Conservation (phyloP, 164 flowering plant species). For the Stephania yunnanensis region DNA sequence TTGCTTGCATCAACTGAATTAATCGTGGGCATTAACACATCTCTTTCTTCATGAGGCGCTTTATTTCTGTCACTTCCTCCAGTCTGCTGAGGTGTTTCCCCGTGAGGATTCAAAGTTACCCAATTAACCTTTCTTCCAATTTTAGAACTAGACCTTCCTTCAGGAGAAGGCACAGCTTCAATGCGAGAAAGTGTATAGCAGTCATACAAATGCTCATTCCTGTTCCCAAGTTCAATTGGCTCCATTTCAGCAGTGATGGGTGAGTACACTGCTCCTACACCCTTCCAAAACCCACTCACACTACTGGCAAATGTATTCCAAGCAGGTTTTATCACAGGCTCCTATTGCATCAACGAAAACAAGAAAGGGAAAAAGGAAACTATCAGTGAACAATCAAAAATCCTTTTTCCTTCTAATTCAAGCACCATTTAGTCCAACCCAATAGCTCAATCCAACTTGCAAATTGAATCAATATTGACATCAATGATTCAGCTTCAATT, state of each 20-base stretch:
- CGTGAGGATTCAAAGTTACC: conserved; percentile 79
- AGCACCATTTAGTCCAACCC: not conserved
- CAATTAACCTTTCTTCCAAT: conserved; percentile 71
- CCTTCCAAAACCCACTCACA: conserved; percentile 98
- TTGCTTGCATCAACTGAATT: conserved; percentile 14
- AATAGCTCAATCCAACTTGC: not conserved
- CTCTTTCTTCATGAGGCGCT: conserved; percentile 19
- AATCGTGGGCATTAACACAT: conserved; percentile 13
- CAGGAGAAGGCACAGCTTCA: conserved; percentile 37
- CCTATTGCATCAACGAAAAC: conserved; percentile 29
- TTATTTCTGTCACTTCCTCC: conserved; percentile 23
- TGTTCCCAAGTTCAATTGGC: conserved; percentile 70
- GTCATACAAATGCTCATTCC: conserved; percentile 63
- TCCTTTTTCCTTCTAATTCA: not conserved
- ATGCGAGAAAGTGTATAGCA: conserved; percentile 70
- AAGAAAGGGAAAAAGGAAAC: too few relatives aligned
- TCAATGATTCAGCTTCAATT: too few relatives aligned
- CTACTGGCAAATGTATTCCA: conserved; percentile 92
- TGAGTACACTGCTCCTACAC: conserved; percentile 94
- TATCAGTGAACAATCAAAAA: not conserved
- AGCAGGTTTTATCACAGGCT: conserved; percentile 80
- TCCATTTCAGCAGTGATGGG: conserved; percentile 95
- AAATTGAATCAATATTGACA: too few relatives aligned
- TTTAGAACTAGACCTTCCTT: conserved; percentile 37
- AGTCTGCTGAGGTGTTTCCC: conserved; percentile 42